Conservation (phyloP, 441 rosid species). For the Eutrema salsugineum region DNA sequence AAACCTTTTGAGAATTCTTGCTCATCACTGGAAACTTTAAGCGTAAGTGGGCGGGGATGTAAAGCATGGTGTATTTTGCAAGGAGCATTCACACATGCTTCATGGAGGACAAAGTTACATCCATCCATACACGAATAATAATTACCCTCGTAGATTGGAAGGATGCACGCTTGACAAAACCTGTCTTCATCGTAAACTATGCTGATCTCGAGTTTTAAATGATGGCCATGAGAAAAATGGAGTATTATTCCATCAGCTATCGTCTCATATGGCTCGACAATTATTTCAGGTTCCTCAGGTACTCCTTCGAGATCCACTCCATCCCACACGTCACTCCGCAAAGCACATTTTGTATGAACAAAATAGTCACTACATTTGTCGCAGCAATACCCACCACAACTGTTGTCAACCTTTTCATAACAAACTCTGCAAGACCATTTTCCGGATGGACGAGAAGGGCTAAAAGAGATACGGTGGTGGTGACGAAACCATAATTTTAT, state of each 20-base stretch:
- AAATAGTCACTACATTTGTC: neutral
- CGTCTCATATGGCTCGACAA: neutral
- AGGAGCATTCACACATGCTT: neutral
- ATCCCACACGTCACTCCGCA: too few relatives aligned
- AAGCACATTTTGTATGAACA: too few relatives aligned
- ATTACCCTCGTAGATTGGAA: neutral
- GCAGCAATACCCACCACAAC: neutral
- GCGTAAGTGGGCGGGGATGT: neutral
- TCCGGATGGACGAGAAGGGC: neutral
- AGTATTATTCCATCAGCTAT: neutral
- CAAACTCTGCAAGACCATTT: neutral
- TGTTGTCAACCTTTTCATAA: neutral
- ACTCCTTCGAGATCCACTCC: neutral
- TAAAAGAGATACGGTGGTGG: neutral
- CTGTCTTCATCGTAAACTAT: neutral
- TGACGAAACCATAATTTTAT: neutral
- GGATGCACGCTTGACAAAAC: neutral
- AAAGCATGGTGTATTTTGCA: neutral
- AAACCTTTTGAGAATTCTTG: neutral
- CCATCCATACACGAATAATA: neutral
- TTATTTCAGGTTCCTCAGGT: neutral
- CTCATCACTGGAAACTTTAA: neutral
- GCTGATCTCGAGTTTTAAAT: neutral
- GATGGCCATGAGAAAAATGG: conserved; percentile 17
- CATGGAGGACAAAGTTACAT: conserved; percentile 1